Conservation (phyloP, 1,139 yeast genomes). For the Hyphopichia pseudoburtonii region DNA sequence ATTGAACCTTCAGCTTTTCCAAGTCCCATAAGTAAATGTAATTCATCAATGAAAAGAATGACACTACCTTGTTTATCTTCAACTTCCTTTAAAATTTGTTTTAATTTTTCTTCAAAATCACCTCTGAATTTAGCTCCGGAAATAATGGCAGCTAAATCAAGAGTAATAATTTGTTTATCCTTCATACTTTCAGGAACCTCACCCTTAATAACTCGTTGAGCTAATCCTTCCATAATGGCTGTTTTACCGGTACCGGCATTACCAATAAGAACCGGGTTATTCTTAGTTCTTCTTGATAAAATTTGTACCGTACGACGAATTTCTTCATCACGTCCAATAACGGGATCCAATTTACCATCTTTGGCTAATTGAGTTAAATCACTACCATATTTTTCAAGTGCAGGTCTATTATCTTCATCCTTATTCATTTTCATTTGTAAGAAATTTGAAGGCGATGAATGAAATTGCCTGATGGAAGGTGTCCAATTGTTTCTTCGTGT, state of each 20-base stretch:
- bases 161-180: slow-evolving; percentile 74
- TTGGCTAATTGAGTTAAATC: slow-evolving; percentile 84
- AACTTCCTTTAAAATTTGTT: slow-evolving; percentile 79
- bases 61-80: slow-evolving; percentile 78
- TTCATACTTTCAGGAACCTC: slow-evolving; percentile 95
- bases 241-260: slow-evolving; percentile 98
- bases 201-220: slow-evolving; percentile 85
- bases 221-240: slow-evolving; percentile 93
- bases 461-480: slow-evolving; percentile 13
- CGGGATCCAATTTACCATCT: slow-evolving; percentile 93
- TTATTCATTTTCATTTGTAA: slow-evolving; percentile 44
- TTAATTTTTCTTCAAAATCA: slow-evolving; percentile 90
- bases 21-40: slow-evolving; percentile 85
- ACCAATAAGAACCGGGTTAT: slow-evolving; percentile 91
- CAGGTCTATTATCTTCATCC: slow-evolving; percentile 64
- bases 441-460: slow-evolving; percentile 15
- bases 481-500: too few species aligned
- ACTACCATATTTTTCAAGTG: slow-evolving; percentile 83
- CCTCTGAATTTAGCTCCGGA: slow-evolving; percentile 96
- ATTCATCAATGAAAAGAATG: slow-evolving; percentile 87
- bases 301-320: slow-evolving; percentile 91
- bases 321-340: slow-evolving; percentile 95
- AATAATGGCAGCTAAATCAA: slow-evolving; percentile 85
- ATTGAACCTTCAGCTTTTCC: slow-evolving; percentile 96
- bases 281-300: slow-evolving; percentile 86